A percentile compares a stretch with the other conserved stretches of the same genome.
Evolutionary conservation across 352 stramenopile genomes (phyloP).

Genomic region (Thalassiosira allenii): DNA sequence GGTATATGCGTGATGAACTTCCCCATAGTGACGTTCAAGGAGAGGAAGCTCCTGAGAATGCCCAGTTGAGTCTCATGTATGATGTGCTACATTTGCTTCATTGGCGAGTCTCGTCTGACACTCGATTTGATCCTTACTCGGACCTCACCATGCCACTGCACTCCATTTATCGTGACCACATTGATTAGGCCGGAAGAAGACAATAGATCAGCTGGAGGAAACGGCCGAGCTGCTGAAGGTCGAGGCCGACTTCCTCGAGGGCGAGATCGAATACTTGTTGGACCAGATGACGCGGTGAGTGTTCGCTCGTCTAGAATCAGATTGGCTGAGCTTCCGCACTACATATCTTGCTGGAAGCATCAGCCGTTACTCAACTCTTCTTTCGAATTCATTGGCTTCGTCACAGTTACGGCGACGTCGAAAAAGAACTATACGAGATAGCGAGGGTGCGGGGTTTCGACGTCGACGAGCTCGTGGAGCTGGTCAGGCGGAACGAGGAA

Average conservation of each 20-base stretch:
- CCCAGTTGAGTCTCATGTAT: slow-evolving; percentile 44
- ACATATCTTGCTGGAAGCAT: too few species aligned
- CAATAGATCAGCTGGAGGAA: slow-evolving; percentile 15
- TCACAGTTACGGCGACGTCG: slow-evolving; percentile 41
- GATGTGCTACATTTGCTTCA: not conserved
- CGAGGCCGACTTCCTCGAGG: slow-evolving; percentile 37
- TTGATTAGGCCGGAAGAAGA: slow-evolving; percentile 8
- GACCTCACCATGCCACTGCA: too few species aligned
- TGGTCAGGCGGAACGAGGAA: slow-evolving; percentile 51
- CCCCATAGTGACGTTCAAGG: slow-evolving; percentile 38
- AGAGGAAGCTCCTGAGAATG: slow-evolving; percentile 32
- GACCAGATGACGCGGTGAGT: slow-evolving; percentile 5
- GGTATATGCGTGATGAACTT: slow-evolving; percentile 43
- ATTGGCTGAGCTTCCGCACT: too few species aligned
- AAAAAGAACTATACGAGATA: slow-evolving; percentile 33
- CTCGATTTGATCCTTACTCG: not conserved
- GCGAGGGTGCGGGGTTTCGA: slow-evolving; percentile 16
- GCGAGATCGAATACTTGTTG: slow-evolving; percentile 14
- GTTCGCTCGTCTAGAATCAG: too few species aligned
- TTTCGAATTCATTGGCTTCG: slow-evolving; percentile 6
- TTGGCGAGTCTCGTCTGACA: not conserved
- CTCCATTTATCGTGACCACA: too few species aligned
- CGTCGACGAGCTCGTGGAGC: slow-evolving; percentile 32
- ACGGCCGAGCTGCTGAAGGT: slow-evolving; percentile 20
- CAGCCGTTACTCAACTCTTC: too few species aligned